Percentiles rank a stretch among this genome's conserved stretches.
phyloP scores from a whole-genome alignment of 306 rosid genomes.

The Sphenostylis stenocarpa region DNA sequence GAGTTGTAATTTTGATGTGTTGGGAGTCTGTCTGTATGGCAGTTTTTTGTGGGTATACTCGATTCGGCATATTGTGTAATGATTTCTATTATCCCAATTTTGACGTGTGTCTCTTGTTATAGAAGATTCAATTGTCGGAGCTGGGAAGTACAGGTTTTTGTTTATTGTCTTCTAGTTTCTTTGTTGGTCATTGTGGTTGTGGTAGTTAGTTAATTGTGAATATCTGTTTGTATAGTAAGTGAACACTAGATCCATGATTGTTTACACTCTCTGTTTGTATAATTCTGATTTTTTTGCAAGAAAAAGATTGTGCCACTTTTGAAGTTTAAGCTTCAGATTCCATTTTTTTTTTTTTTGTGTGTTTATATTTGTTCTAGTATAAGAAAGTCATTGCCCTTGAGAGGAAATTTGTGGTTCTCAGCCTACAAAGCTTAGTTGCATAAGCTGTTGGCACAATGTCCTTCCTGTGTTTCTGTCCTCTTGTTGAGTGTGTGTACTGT shows the following conservation, averaged over 20 bases:
- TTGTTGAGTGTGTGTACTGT: slow-evolving; percentile 93
- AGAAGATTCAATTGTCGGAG: neutral
- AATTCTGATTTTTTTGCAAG: neutral
- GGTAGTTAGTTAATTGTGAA: neutral
- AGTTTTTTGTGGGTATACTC: neutral
- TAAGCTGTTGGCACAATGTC: slow-evolving; percentile 57
- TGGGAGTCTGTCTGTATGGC: neutral
- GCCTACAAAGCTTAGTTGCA: slow-evolving; percentile 30
- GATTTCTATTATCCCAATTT: neutral
- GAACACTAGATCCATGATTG: neutral
- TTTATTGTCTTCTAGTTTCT: neutral
- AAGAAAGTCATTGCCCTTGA: neutral
- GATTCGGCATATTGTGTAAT: slow-evolving; percentile 14
- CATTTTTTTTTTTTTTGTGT: neutral
- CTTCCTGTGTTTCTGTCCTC: slow-evolving; percentile 70
- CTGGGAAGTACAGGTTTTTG: neutral
- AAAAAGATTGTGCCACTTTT: neutral
- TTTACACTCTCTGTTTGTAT: neutral
- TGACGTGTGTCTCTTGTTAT: slow-evolving; percentile 1
- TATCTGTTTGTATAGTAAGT: neutral
- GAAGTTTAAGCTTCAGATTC: slow-evolving; percentile 1
- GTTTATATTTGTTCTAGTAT: slow-evolving; percentile 3
- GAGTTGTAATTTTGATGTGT: slow-evolving; percentile 1
- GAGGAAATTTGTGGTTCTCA: slow-evolving; percentile 17
- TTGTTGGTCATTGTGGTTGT: slow-evolving; percentile 8